phyloP scores from a whole-genome alignment of 768 basidiomycete species.

The Glaciozyma antarctica region DNA sequence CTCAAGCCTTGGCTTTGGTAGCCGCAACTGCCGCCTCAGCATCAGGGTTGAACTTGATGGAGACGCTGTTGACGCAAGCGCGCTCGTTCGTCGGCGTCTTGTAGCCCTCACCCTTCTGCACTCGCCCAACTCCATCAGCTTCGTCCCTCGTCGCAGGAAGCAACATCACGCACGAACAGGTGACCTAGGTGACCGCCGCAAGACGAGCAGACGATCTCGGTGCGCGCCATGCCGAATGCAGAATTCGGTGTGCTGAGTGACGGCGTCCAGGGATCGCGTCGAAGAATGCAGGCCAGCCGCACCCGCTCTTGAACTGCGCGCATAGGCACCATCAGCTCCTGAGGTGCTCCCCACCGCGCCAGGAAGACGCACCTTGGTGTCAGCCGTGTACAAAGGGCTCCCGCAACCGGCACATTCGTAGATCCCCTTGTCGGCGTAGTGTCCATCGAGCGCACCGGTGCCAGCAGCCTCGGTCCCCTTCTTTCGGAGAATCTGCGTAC shows the following conservation, averaged over 20 bases:
- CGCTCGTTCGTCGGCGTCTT: slow-evolving; percentile 22
- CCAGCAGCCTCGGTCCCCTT: slow-evolving; percentile 31
- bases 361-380: slow-evolving; percentile 23
- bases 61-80: slow-evolving; percentile 32
- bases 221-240: slow-evolving; percentile 32
- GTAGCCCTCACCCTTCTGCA: slow-evolving; percentile 14
- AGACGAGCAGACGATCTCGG: slow-evolving; percentile 31
- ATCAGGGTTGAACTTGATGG: slow-evolving; percentile 18
- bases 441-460: slow-evolving; percentile 32
- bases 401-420: slow-evolving; percentile 23
- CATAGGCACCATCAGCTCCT: neutral
- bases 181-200: slow-evolving; percentile 34
- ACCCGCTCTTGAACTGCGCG: slow-evolving; percentile 32
- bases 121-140: neutral
- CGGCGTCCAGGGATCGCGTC: slow-evolving; percentile 32
- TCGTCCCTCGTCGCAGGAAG: neutral
- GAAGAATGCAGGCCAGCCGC: slow-evolving; percentile 36
- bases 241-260: slow-evolving; percentile 25
- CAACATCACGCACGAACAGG: slow-evolving; percentile 7
- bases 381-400: slow-evolving; percentile 33
- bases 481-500: slow-evolving; percentile 28
- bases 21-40: too few relatives aligned
- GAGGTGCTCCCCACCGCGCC: neutral
- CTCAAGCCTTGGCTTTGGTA: too few relatives aligned
- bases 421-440: slow-evolving; percentile 26